phyloP scores from a whole-genome alignment of 2,329 filamentous ascomycete genomes.

The Sphaerulina vaccinii region DNA sequence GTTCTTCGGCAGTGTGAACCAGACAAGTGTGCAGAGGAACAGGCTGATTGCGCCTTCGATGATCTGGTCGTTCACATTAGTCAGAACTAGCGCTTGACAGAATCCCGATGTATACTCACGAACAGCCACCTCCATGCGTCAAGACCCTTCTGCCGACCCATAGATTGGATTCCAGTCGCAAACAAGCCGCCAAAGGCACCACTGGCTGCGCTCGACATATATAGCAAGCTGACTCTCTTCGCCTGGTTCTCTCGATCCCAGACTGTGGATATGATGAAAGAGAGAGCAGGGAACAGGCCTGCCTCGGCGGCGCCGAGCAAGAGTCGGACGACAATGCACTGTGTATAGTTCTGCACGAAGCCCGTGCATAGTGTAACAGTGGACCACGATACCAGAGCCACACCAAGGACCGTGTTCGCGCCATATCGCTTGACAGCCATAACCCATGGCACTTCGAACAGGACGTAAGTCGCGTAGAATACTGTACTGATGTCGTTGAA shows the following conservation, averaged over 20 bases:
- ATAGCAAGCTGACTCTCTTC: constrained; percentile 35
- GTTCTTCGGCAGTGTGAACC: constrained; percentile 28
- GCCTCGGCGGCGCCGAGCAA: constrained; percentile 34
- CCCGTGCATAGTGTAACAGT: constrained; percentile 33
- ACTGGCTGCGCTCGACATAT: constrained; percentile 27
- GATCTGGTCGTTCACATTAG: constrained; percentile 8
- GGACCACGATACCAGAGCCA: constrained; percentile 30
- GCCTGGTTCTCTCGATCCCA: constrained; percentile 28
- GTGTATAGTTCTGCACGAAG: constrained; percentile 35
- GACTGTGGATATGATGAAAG: constrained; percentile 35
- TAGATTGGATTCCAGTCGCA: constrained; percentile 32
- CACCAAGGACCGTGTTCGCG: constrained; percentile 25
- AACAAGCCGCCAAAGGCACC: constrained; percentile 33
- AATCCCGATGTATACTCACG: background rate
- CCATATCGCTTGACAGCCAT: constrained; percentile 31
- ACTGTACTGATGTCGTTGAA: constrained; percentile 26
- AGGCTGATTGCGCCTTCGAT: constrained; percentile 22
- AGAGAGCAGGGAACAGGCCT: constrained; percentile 32
- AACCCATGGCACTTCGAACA: constrained; percentile 24
- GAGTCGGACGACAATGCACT: constrained; percentile 34
- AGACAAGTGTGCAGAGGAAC: constrained; percentile 12
- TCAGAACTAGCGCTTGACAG: background rate
- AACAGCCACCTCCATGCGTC: constrained; percentile 29
- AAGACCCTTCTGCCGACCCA: constrained; percentile 29
- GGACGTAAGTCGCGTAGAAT: constrained; percentile 25